These are phyloP conservation scores for Penicillium hordei DNA, from an alignment of 2,329 filamentous ascomycete species.

Conservation along the genomic window DNA sequence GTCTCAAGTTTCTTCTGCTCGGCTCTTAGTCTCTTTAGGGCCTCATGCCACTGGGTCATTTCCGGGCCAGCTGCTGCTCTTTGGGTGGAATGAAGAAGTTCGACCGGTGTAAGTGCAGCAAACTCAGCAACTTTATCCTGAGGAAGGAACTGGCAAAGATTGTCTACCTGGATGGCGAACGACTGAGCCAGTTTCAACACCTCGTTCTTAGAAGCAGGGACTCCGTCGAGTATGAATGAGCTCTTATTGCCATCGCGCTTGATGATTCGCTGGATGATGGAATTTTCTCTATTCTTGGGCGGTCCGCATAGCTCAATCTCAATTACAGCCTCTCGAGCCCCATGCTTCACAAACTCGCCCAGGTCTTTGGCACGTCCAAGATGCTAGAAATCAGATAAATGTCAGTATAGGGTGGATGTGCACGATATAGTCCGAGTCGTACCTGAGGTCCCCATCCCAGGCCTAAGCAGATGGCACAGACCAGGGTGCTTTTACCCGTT, in stretches of 20 bases:
- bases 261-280: constrained; percentile 73
- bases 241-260: constrained; percentile 77
- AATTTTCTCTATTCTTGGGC: constrained; percentile 59
- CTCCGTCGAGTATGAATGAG: constrained; percentile 74
- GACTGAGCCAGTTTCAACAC: constrained; percentile 67
- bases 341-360: constrained; percentile 92
- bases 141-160: constrained; percentile 93
- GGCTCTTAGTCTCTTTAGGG: constrained; percentile 69
- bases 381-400: constrained; percentile 47
- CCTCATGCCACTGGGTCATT: constrained; percentile 75
- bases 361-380: constrained; percentile 82
- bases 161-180: constrained; percentile 93
- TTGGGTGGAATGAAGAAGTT: constrained; percentile 81
- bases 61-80: constrained; percentile 80
- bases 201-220: constrained; percentile 58
- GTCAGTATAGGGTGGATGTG: background rate
- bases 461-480: constrained; percentile 93
- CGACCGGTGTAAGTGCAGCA: constrained; percentile 75
- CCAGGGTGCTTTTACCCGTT: constrained; percentile 94
- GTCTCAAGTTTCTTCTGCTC: constrained; percentile 65
- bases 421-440: constrained; percentile 21
- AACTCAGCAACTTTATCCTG: constrained; percentile 97
- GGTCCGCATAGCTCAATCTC: constrained; percentile 84
- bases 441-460: constrained; percentile 75
- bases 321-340: constrained; percentile 71